Percentiles rank a stretch among this genome's conserved stretches.
phyloP scores from a whole-genome alignment of 2,329 filamentous ascomycete genomes.

The Ustulina deusta region DNA sequence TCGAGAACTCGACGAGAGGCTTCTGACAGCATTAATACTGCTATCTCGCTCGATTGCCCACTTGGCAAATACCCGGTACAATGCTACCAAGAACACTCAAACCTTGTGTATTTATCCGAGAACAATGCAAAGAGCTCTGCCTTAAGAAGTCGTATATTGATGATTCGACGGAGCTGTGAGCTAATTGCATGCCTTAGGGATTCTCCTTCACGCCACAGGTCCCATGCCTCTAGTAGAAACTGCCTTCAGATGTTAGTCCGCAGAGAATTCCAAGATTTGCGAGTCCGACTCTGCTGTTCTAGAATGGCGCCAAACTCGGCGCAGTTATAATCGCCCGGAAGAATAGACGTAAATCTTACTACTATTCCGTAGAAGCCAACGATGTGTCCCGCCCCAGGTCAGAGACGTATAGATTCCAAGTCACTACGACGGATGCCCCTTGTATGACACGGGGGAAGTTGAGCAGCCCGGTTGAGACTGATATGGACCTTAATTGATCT shows the following conservation, averaged over 20 bases:
- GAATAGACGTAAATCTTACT: conserved; percentile 11
- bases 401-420: conserved; percentile 8
- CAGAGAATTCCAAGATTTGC: conserved; percentile 1
- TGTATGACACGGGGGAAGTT: conserved; percentile 2
- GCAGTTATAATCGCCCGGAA: neutral
- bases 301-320: conserved; percentile 3
- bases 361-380: conserved; percentile 16
- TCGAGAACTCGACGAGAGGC: too few species aligned
- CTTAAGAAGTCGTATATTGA: neutral
- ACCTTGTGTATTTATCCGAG: too few species aligned
- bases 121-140: too few species aligned
- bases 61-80: too few species aligned
- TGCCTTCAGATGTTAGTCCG: conserved; percentile 7
- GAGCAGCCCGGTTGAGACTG: conserved; percentile 4
- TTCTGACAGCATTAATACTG: too few species aligned
- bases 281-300: neutral
- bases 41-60: too few species aligned
- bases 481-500: conserved; percentile 15
- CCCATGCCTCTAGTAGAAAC: neutral
- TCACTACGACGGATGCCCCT: neutral
- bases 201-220: neutral
- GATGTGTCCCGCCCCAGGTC: conserved; percentile 8
- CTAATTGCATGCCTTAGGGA: neutral
- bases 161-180: neutral
- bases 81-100: too few species aligned